Evolutionary conservation across 768 basidiomycete species (phyloP).

Genomic region (Macrolepiota dolichaula): DNA sequence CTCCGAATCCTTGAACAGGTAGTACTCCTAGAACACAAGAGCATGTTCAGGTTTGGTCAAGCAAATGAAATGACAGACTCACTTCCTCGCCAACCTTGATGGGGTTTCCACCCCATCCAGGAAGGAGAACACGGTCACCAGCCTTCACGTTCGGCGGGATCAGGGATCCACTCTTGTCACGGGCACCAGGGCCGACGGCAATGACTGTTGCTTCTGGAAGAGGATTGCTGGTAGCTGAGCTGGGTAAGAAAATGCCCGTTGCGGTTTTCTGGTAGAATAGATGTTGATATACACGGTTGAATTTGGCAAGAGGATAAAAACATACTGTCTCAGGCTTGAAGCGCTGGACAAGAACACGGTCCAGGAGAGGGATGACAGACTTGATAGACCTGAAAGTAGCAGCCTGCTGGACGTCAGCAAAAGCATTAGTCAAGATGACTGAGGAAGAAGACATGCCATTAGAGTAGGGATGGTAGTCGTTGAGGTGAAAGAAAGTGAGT

Average conservation of each 20-base stretch:
- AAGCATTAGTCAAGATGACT: not conserved
- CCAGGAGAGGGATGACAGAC: constrained; percentile 84
- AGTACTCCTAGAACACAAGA: constrained; percentile 74
- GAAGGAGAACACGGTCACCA: constrained; percentile 90
- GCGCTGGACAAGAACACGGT: constrained; percentile 95
- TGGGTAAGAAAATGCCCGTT: constrained; percentile 92
- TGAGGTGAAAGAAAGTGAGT: not conserved
- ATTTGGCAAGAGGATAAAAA: constrained; percentile 14
- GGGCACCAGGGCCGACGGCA: constrained; percentile 93
- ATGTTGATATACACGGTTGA: not conserved
- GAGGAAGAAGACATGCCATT: not conserved
- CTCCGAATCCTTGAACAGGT: constrained; percentile 90
- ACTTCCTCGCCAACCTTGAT: constrained; percentile 98
- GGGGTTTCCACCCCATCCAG: constrained; percentile 93
- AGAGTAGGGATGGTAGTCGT: not conserved
- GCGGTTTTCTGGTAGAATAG: constrained; percentile 90
- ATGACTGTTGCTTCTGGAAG: constrained; percentile 98
- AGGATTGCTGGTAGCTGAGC: constrained; percentile 77
- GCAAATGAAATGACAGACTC: constrained; percentile 25
- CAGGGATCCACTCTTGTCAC: constrained; percentile 77
- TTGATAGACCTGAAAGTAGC: constrained; percentile 95
- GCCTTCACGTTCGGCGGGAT: constrained; percentile 76
- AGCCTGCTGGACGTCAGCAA: constrained; percentile 41
- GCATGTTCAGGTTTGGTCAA: not conserved
- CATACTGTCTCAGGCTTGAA: constrained; percentile 95